Conservation (phyloP, 2,329 filamentous ascomycete species). For the Calonectria ilicicola region DNA sequence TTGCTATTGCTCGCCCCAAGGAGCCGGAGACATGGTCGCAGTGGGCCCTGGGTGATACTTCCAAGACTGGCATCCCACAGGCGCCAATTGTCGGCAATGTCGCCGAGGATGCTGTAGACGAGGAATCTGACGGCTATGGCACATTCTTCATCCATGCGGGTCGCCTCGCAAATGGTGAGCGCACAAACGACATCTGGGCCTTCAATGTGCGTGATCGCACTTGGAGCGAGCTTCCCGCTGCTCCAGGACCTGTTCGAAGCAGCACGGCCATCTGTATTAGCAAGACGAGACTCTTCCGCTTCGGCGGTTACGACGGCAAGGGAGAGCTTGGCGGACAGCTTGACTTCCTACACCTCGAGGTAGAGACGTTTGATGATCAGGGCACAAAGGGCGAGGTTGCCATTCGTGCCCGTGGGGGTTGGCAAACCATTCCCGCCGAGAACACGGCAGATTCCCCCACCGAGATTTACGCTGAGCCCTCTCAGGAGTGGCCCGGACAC, state of each 20-base stretch:
- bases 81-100: slow-evolving; percentile 68
- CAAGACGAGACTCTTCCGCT: slow-evolving; percentile 77
- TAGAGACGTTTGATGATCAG: slow-evolving; percentile 67
- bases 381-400: slow-evolving; percentile 61
- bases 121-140: slow-evolving; percentile 72
- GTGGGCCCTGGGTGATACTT: slow-evolving; percentile 67
- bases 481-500: slow-evolving; percentile 61
- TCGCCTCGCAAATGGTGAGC: slow-evolving; percentile 71
- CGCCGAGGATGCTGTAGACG: slow-evolving; percentile 68
- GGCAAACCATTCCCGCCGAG: slow-evolving; percentile 64
- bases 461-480: slow-evolving; percentile 49
- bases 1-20: slow-evolving; percentile 50
- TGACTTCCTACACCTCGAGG: slow-evolving; percentile 71
- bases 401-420: slow-evolving; percentile 62
- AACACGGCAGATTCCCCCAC: slow-evolving; percentile 47
- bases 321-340: slow-evolving; percentile 77
- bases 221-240: slow-evolving; percentile 77
- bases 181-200: slow-evolving; percentile 79
- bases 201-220: slow-evolving; percentile 74
- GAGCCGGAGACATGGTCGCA: slow-evolving; percentile 63
- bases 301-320: slow-evolving; percentile 82
- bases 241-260: slow-evolving; percentile 74
- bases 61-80: slow-evolving; percentile 69
- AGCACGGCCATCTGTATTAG: slow-evolving; percentile 76
- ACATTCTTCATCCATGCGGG: slow-evolving; percentile 84